Conservation (phyloP, 2,329 filamentous ascomycete genomes). For the Scytalidium lignicola region DNA sequence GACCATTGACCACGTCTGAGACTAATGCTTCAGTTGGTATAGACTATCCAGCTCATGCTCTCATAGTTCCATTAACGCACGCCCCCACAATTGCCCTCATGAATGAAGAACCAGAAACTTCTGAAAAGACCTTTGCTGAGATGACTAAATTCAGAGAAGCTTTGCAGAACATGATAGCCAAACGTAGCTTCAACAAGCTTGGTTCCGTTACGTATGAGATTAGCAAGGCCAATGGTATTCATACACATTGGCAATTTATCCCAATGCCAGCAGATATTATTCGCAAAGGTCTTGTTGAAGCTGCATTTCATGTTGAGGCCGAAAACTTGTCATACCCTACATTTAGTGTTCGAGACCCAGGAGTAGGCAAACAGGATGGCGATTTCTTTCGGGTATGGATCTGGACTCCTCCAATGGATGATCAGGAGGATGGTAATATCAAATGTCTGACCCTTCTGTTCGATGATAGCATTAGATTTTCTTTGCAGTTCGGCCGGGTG, state of each 20-base stretch:
- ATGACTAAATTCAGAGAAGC: conserved; percentile 77
- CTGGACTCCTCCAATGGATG: conserved; percentile 52
- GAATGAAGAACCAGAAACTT: conserved; percentile 46
- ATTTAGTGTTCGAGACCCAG: conserved; percentile 44
- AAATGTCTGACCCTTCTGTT: conserved; percentile 72
- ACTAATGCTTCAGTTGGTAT: conserved; percentile 64
- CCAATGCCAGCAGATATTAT: conserved; percentile 68
- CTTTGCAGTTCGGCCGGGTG: conserved; percentile 82
- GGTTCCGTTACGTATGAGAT: conserved; percentile 93
- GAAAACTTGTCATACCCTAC: conserved; percentile 61
- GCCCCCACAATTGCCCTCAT: conserved; percentile 69
- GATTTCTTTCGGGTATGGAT: conserved; percentile 83
- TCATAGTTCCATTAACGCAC: conserved; percentile 87
- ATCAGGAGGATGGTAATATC: conserved; percentile 39
- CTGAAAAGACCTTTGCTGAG: conserved; percentile 61
- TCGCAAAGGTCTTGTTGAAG: conserved; percentile 70
- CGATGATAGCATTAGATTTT: conserved; percentile 68
- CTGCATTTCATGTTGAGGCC: conserved; percentile 82
- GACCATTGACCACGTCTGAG: conserved; percentile 67
- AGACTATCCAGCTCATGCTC: conserved; percentile 75
- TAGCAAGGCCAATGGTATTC: conserved; percentile 72
- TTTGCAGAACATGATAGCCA: conserved; percentile 74
- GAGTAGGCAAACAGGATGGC: conserved; percentile 44
- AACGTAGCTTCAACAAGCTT: conserved; percentile 50
- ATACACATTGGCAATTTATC: conserved; percentile 91